Evolutionary conservation across 805 yeast species (phyloP), one percentile per base, ranked within the genome.

Genomic region (Saccharomycopsis fermentans): DNA sequence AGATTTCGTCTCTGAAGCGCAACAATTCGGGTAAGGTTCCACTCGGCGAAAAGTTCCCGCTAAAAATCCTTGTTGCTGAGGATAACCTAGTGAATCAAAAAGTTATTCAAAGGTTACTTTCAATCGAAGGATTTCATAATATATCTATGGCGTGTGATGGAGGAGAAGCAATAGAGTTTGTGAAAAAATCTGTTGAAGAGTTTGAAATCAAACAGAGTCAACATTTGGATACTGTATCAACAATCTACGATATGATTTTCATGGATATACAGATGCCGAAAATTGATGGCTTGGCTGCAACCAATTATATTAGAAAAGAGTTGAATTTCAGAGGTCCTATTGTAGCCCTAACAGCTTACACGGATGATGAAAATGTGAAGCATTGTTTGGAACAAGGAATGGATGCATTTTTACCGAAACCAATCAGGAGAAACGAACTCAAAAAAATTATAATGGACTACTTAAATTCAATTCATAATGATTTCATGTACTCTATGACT

Each of bases 241-340:
- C 36, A 9, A 56, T 58, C 26, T 61, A 58, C 68, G 92, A 89
- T 68, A 71, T 92, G 57, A 81, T 94, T 1, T 88, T 92, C 68
- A 92, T 92, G 99, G 99, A 92, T 70, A 95, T 92, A 55, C 97
- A 92, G 71, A 92, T 91, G 98, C 98, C 98, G 4, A 84, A 82
- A 65, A 77, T 90, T 64, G 97, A 92, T 69, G 99, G 99, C 2
- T 73, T 91, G 34, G 75, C 82, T 27, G 96, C 97, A 0, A 90
- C 98, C 0, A 81, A 75, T 61, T 76, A 79, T 66, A 86, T 92
- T 37, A 76, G 97, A 52, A 71, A 75, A 17, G 83, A 86, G 51
- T 69, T 87, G 60, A 73, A 77, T 4, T 87, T 80, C 66, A 68
- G 68, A 0, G 79, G 80, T 6, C 97, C 97, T 0, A 90, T 94